These are phyloP conservation scores for Backusella australiensis DNA, from an alignment of 192 early-diverging fungal genomes.

Conservation along the genomic window DNA sequence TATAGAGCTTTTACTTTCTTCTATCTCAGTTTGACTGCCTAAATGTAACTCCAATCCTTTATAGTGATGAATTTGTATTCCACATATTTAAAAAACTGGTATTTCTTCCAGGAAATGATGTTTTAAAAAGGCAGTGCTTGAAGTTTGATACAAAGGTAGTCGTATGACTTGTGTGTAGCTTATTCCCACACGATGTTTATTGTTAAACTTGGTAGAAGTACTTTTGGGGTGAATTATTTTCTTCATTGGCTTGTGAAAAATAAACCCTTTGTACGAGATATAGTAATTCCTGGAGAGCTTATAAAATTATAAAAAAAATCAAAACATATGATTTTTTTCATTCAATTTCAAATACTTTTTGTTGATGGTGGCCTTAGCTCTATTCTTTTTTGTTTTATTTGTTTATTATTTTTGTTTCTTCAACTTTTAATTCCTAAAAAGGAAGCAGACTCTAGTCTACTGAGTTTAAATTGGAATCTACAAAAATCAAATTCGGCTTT, in stretches of 20 bases:
- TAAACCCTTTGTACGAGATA: background rate
- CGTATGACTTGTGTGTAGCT: background rate
- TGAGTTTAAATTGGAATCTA: background rate
- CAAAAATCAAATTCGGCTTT: background rate
- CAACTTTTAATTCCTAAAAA: background rate
- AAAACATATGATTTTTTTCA: background rate
- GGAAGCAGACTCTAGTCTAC: background rate
- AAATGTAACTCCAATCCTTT: background rate
- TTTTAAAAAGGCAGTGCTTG: background rate
- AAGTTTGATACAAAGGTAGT: background rate
- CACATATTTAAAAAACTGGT: background rate
- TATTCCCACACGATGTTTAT: background rate
- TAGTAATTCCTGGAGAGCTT: background rate
- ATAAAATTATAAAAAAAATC: background rate
- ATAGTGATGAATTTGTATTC: background rate
- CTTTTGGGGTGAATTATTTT: background rate
- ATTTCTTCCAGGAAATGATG: background rate
- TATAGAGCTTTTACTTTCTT: background rate
- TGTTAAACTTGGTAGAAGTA: background rate
- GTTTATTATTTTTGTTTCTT: background rate
- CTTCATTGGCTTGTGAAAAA: background rate
- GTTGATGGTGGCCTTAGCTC: background rate
- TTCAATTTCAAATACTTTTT: background rate
- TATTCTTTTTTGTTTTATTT: background rate
- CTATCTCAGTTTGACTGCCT: background rate